Evolutionary conservation across 2,329 filamentous ascomycete species (phyloP), one percentile per base, ranked within the genome.

Genomic region (Gliomastix tumulicola): DNA sequence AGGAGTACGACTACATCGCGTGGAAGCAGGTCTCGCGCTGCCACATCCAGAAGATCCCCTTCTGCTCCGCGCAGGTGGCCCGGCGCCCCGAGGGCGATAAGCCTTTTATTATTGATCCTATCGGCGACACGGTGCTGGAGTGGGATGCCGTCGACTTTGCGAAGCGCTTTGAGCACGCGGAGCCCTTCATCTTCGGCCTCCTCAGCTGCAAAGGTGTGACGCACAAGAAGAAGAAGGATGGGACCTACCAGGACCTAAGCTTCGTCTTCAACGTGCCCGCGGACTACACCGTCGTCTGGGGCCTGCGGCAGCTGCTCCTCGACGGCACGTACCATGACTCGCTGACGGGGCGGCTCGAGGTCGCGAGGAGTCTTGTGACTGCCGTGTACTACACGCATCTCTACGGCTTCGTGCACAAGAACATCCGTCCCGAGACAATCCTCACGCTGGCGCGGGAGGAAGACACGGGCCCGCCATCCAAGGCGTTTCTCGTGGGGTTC

Each of bases 321-420:
- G 15, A 13, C 12, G 16, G 22, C 38, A 27, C 17, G 30, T 27
- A 9, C 16, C 35, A 34, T 25, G 39, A 20, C 34, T 48, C 5
- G 41, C 41, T n/a, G 35, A 30, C 10, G n/a, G 16, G 17, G 12
- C 32, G 32, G 16, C 32, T 34, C n/a, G 16, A 34, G 9, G 21
- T 21, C n/a, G 32, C 15, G 7, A 16, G 32, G 12, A 43, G 34
- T 15, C 30, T 36, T 17, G 21, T 31, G 11, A 34, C 20, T 25
- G 21, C 34, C 7, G 38, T 36, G 8, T 20, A 32, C 20, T 36
- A 38, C 15, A 60, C 70, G 12, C 60, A 71, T 51, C 66, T 69
- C 5, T 54, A 55, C 19, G 53, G 50, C 9, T 63, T 67, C 32
- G 65, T 69, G 4, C 64, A 69, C 50, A 69, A 68, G 41, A 64